Evolutionary conservation across 1,139 yeast species (phyloP).

Genomic region (Barnettozyma hawaiiensis): DNA sequence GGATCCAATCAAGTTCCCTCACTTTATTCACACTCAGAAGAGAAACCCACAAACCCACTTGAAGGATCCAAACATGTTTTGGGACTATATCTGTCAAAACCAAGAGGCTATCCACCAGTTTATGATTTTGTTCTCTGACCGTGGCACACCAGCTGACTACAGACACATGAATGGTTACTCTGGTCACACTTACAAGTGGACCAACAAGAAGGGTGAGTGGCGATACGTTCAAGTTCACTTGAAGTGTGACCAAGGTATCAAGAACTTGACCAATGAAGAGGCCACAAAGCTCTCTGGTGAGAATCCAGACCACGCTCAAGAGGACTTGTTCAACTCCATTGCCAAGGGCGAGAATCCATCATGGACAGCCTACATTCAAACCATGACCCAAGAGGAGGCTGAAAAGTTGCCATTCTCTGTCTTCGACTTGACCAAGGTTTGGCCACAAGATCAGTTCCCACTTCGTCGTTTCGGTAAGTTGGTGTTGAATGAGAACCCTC

Average conservation of each 20-base stretch:
- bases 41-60: slow-evolving; percentile 76
- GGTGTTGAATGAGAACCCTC: slow-evolving; percentile 50
- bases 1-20: slow-evolving; percentile 56
- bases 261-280: slow-evolving; percentile 50
- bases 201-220: slow-evolving; percentile 62
- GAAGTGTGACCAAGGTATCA: slow-evolving; percentile 54
- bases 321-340: slow-evolving; percentile 58
- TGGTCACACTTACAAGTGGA: slow-evolving; percentile 68
- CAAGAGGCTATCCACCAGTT: slow-evolving; percentile 66
- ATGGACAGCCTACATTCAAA: slow-evolving; percentile 62
- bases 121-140: slow-evolving; percentile 54
- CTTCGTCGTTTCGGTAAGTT: slow-evolving; percentile 52
- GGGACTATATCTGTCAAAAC: slow-evolving; percentile 62
- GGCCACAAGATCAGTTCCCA: slow-evolving; percentile 57
- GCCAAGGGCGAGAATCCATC: slow-evolving; percentile 55
- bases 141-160: slow-evolving; percentile 65
- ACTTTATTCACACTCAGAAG: slow-evolving; percentile 60
- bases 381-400: slow-evolving; percentile 64
- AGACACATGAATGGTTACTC: slow-evolving; percentile 68
- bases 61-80: slow-evolving; percentile 70
- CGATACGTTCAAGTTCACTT: slow-evolving; percentile 61
- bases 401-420: slow-evolving; percentile 56
- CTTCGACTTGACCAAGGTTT: slow-evolving; percentile 60
- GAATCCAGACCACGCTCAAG: slow-evolving; percentile 60
- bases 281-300: slow-evolving; percentile 54